Conservation (phyloP, 2,329 filamentous ascomycete genomes). For the Botrytis porri region DNA sequence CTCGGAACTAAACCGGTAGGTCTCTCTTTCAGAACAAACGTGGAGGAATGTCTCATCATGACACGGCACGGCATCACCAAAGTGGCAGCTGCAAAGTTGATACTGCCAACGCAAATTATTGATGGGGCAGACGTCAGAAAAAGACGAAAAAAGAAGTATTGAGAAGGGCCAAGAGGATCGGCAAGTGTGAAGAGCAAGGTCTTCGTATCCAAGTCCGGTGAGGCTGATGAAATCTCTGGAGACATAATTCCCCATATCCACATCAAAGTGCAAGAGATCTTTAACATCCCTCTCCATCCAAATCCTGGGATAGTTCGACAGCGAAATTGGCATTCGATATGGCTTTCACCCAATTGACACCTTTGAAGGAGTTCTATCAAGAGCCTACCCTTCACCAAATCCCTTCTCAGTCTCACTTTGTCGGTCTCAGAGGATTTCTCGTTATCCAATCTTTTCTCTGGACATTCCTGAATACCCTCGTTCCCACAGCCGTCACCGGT, state of each 20-base stretch:
- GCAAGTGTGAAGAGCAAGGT: background rate
- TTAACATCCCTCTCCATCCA: conserved; percentile 11
- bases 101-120: conserved; percentile 4
- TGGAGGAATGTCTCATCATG: conserved; percentile 10
- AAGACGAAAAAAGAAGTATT: background rate
- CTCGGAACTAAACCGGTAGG: background rate
- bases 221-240: background rate
- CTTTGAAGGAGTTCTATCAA: conserved; percentile 9
- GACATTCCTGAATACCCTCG: conserved; percentile 45
- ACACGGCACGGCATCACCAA: background rate
- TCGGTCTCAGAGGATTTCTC: conserved; percentile 46
- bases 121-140: background rate
- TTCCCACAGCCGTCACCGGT: conserved; percentile 43
- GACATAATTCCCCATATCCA: background rate
- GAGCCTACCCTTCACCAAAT: conserved; percentile 11
- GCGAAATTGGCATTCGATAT: background rate
- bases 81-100: background rate
- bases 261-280: background rate
- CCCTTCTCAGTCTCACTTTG: conserved; percentile 30
- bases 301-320: background rate
- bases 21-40: background rate
- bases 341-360: conserved; percentile 2
- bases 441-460: conserved; percentile 45
- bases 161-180: background rate
- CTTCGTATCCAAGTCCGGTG: background rate